Base-by-base conservation (phyloP, 2,329 filamentous ascomycete genomes). In the Aspergillus japonicus region DNA sequence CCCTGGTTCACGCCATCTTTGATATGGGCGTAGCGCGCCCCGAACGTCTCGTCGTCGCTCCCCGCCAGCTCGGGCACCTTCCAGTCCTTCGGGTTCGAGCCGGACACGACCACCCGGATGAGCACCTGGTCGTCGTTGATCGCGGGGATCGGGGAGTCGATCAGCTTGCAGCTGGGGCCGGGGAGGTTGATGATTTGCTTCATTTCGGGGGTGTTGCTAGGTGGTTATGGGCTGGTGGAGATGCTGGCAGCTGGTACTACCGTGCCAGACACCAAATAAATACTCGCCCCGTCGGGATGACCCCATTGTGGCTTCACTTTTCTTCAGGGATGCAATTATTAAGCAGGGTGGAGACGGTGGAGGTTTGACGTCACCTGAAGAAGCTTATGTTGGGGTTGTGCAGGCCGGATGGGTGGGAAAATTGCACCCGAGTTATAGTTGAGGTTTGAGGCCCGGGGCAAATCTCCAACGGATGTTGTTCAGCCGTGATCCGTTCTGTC, bases 51-150 rank as follows among this genome's bases (percentile, higher is more conserved):
- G 16, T 57, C 53, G 16, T 57, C 44, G 7, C 26, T 29, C 19
- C n/a, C 11, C 8, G 53, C 61, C 11, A 61, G 19, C 14, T 61
- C 61, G 3, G 64, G 57, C 5, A 63, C 50, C 21, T 71, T 64
- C 79, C 80, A 82, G 66, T 82, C 80, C 62, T 82, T 82, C 4
- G 80, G 76, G 47, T 78, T 78, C 14, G 73, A 64, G 11, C 75
- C 76, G 29, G 73, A 73, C 2, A 76, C 74, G 49, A 72, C 66
- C 24, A 78, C 70, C 54, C 71, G 68, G 56, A 75, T 77, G 5
- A 77, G 64, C 33, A 75, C 70, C 51, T 76, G 66, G 64, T 69
- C 66, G 4, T 64, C 56, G 21, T 63, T 56, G 5, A 77, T 73
- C 14, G 61, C 64, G 0, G 79, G 79, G 23, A 79, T 74, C 5